phyloP scores from a whole-genome alignment of 768 basidiomycete genomes.

The Termitomyces sp. region DNA sequence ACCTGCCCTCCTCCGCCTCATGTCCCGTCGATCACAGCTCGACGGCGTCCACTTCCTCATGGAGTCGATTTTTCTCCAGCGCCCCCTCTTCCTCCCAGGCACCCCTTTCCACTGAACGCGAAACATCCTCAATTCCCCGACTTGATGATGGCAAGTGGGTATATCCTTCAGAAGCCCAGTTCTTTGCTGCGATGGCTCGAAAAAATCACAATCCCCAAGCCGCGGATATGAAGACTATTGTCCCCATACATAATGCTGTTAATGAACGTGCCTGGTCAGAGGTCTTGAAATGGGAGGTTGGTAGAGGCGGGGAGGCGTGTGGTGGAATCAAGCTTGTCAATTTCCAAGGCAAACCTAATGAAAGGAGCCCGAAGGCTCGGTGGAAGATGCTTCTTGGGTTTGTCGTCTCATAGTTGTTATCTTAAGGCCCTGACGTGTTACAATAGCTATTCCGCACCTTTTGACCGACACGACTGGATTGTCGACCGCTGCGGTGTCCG shows the following conservation, averaged over 20 bases:
- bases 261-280: conserved; percentile 92
- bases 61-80: conserved; percentile 40
- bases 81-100: conserved; percentile 18
- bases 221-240: conserved; percentile 91
- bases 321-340: conserved; percentile 80
- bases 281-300: conserved; percentile 78
- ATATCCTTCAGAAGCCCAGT: conserved; percentile 98
- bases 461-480: conserved; percentile 97
- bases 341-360: conserved; percentile 86
- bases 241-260: conserved; percentile 98
- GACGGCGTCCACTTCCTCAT: conserved; percentile 24
- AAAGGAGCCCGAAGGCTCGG: conserved; percentile 78
- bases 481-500: conserved; percentile 89
- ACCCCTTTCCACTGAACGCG: conserved; percentile 66
- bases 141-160: conserved; percentile 79
- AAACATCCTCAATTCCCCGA: conserved; percentile 87
- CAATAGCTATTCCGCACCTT: conserved; percentile 84
- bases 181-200: conserved; percentile 94
- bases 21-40: conserved; percentile 42
- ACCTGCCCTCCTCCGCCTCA: conserved; percentile 10
- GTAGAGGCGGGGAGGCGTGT: conserved; percentile 78
- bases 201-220: conserved; percentile 89
- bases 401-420: conserved; percentile 20
- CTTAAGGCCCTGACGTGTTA: conserved; percentile 10
- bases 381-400: conserved; percentile 86